Evolutionary conservation across 768 basidiomycete genomes (phyloP), one percentile per base, ranked within the genome.

Genomic region (Phlegmacium glaucopus): DNA sequence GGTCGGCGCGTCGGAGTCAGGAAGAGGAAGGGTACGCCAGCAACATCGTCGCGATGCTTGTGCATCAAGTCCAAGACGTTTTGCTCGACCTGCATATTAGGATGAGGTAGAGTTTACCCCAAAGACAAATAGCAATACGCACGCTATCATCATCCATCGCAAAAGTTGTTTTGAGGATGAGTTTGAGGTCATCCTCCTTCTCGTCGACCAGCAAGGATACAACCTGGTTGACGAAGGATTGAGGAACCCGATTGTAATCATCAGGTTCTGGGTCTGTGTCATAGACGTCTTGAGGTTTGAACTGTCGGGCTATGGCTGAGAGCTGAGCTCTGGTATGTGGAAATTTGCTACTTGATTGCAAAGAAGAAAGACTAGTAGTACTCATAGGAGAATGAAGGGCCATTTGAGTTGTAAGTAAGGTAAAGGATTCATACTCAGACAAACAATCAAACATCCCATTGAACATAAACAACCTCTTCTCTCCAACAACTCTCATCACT

Each of bases 41-140:
- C 82, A 34, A 86, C 71, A 71, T 90, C 85, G 76, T 95, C 93
- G 51, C 82, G 77, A 65, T 94, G 90, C 68, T 89, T 87, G 70
- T 97, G 94, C 94, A 97, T 96, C 52, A 96, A 78, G 61, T 95
- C 92, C 15, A 97, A 74, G 49, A 94, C 90, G 61, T 85, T 81
- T 57, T 94, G 88, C 61, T 96, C 94, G 52, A 92, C 72, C 87
- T 90, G 39, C 34, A 50, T 38, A 47, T 55, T 55, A 37, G 58
- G 46, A n/a, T n/a, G n/a, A n/a, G n/a, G n/a, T n/a, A n/a, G n/a
- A n/a, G n/a, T n/a, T n/a, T n/a, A n/a, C n/a, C n/a, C n/a, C n/a
- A n/a, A n/a, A n/a, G n/a, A n/a, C n/a, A n/a, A n/a, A n/a, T n/a
- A n/a, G n/a, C n/a, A n/a, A 16, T 29, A 59, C 86, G 59, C 46